A percentile compares a stretch with the other conserved stretches of the same genome.
phyloP scores from a whole-genome alignment of 148 eudicot genomes.

The Spergularia bocconei region DNA sequence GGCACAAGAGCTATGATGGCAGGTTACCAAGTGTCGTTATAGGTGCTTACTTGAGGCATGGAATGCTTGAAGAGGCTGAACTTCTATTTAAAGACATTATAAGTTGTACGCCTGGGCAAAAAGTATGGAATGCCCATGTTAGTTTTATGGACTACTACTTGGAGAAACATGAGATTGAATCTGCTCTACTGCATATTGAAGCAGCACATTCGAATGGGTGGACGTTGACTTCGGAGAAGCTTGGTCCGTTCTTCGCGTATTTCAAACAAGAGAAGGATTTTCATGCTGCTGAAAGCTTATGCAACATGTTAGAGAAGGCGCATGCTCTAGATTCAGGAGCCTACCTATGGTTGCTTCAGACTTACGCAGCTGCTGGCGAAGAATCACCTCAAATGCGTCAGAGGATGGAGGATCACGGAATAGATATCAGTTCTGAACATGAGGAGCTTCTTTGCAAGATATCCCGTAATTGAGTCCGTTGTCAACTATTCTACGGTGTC shows the following conservation, averaged over 20 bases:
- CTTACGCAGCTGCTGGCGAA: conserved; percentile 53
- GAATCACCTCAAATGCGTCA: conserved; percentile 37
- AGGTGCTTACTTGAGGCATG: conserved; percentile 43
- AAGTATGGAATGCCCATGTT: conserved; percentile 30
- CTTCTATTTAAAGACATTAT: conserved; percentile 29
- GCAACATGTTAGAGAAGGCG: conserved; percentile 37
- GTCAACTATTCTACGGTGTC: too few relatives aligned
- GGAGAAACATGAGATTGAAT: conserved; percentile 33
- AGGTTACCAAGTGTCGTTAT: conserved; percentile 52
- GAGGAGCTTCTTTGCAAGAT: conserved; percentile 49
- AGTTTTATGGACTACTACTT: conserved; percentile 39
- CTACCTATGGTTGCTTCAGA: conserved; percentile 45
- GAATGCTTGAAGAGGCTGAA: conserved; percentile 59
- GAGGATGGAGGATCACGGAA: conserved; percentile 53
- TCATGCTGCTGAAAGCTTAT: conserved; percentile 50
- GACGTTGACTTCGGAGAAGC: conserved; percentile 25
- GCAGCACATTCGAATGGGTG: conserved; percentile 38
- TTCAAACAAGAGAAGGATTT: conserved; percentile 49
- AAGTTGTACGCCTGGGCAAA: conserved; percentile 25
- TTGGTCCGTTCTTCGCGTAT: conserved; percentile 30
- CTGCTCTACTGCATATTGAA: conserved; percentile 50
- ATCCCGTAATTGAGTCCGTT: conserved; percentile 19
- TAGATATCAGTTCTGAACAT: conserved; percentile 43
- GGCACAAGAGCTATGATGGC: conserved; percentile 41
- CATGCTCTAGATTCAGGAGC: conserved; percentile 37